Evolutionary conservation across 2,329 filamentous ascomycete genomes (phyloP), one percentile per base, ranked within the genome.

Genomic region (Penicillium sp.): DNA sequence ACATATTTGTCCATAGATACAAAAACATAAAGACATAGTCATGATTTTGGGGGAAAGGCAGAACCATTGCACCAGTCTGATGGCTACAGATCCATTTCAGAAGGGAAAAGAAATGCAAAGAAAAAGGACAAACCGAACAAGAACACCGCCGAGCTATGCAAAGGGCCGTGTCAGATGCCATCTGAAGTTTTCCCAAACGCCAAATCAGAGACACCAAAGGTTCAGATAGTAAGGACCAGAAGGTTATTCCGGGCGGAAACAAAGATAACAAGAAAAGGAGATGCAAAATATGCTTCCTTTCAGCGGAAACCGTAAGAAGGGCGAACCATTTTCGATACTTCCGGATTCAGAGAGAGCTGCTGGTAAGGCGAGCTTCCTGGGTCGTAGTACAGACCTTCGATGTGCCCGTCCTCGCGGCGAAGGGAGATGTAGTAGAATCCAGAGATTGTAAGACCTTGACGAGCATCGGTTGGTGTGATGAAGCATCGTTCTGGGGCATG

Each of bases 381-480:
- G 50, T 80, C 78, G 59, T 79, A 79, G 46, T 80, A 80, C 41
- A 80, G 62, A 10, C 77, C 78, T 52, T 79, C 77, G 35, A 80
- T 73, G 34, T 75, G 67, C 18, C 78, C 78, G 27, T 72, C 73
- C 40, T 73, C 71, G 34, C 78, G 75, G 55, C 74, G 68, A 35
- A 80, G 62, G 18, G 77, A 77, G 40, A 80, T 75, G 56, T 80
- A 80, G 56, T 80, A 80, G 61, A 80, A 80, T 2, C 78, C 78
- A 34, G 75, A 78, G 40, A 80, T 80, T 2, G 77, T 80, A 23
- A 80, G 73, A 16, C 77, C 75, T 65, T 72, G 76, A 52, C 71
- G 74, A 40, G 75, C 71, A 56, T 78, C 73, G 46, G 74, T 76
- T 2, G 76, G 76, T 1, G 75, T 76, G 57, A 80, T 75, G 63